Conservation (phyloP, 768 basidiomycete species). For the Tylopilus sp. region DNA sequence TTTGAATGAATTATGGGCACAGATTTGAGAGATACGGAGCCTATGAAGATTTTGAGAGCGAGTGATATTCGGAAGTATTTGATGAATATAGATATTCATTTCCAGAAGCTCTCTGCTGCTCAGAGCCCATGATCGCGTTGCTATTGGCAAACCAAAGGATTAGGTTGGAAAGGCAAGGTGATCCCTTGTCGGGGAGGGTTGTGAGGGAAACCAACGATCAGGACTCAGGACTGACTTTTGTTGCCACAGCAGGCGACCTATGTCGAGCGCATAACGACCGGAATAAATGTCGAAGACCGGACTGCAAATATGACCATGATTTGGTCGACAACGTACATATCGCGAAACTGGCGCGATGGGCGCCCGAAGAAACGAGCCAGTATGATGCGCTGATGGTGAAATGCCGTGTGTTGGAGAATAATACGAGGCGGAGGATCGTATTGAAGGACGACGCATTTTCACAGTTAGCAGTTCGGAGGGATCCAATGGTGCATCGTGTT, state of each 20-base stretch:
- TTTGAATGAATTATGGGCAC: constrained; percentile 9
- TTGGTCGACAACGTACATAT: constrained; percentile 14
- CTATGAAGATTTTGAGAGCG: constrained; percentile 7
- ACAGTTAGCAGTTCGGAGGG: constrained; percentile 8
- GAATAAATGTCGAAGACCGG: constrained; percentile 2
- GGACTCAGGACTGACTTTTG: background rate
- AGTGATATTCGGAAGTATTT: constrained; percentile 5
- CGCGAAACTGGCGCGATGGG: constrained; percentile 15
- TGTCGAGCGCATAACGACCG: constrained; percentile 11
- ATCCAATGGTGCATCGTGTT: constrained; percentile 7
- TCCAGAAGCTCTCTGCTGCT: background rate
- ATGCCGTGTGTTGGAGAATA: constrained; percentile 10
- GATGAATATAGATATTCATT: background rate
- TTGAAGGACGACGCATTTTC: constrained; percentile 12
- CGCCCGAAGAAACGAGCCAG: background rate
- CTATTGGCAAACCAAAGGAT: constrained; percentile 4
- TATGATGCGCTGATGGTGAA: constrained; percentile 18
- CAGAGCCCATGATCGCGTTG: constrained; percentile 4
- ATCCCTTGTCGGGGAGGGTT: no score
- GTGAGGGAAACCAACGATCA: background rate
- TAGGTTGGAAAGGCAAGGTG: constrained; percentile 4
- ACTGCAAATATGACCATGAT: constrained; percentile 19
- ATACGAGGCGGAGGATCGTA: constrained; percentile 12
- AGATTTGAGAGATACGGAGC: constrained; percentile 16
- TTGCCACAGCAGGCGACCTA: constrained; percentile 10